phyloP scores from a whole-genome alignment of 176 grass and related monocot species.

The Oryza officinalis region DNA sequence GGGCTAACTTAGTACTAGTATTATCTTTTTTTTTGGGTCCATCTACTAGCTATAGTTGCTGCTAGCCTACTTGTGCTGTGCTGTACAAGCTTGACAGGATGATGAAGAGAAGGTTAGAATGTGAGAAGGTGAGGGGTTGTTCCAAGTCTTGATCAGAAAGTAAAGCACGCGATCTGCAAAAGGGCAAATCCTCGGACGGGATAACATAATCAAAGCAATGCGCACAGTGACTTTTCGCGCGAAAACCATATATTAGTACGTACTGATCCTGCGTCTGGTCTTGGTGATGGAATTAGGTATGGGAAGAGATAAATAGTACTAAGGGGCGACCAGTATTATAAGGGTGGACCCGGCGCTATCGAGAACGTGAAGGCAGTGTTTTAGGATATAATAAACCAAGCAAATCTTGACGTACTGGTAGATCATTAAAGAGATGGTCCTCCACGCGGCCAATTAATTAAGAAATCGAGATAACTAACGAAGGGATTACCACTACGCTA shows the following conservation, averaged over 20 bases:
- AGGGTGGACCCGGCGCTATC: conserved; percentile 3
- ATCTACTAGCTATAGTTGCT: not conserved
- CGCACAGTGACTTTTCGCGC: not conserved
- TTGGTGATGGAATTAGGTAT: conserved; percentile 42
- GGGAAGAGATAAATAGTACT: not conserved
- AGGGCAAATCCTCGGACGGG: conserved; percentile 29
- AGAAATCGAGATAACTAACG: not conserved
- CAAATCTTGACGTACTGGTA: not conserved
- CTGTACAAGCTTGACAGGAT: not conserved
- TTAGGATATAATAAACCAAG: not conserved
- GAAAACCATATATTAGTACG: not conserved
- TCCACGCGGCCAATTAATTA: conserved; percentile 12
- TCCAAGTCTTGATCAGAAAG: not conserved
- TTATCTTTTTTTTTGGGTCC: not conserved
- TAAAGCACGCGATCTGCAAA: conserved; percentile 6
- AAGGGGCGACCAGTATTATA: not conserved
- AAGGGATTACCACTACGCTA: conserved; percentile 11
- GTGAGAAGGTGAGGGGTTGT: not conserved
- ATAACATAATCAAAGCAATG: conserved; percentile 41
- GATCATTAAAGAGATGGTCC: not conserved
- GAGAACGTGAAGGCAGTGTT: conserved; percentile 22
- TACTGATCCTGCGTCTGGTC: not conserved
- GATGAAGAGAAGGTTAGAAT: not conserved
- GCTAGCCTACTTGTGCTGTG: not conserved
- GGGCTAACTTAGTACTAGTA: too few relatives aligned